These are phyloP conservation scores for Bassia scoparia DNA, from an alignment of 148 eudicot species.

Conservation along the genomic window DNA sequence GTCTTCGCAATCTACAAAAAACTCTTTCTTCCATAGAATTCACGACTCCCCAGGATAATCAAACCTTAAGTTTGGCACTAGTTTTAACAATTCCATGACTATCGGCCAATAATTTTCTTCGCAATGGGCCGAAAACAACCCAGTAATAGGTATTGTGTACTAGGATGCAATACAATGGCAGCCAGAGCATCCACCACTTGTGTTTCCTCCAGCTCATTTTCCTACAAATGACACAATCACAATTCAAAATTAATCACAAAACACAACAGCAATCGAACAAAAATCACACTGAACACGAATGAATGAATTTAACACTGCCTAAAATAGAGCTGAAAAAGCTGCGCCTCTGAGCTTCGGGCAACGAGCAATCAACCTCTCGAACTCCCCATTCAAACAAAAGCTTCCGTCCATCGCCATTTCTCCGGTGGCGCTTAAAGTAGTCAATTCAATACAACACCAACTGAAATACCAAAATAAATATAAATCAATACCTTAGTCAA, in stretches of 20 bases:
- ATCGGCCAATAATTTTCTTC: conserved; percentile 47
- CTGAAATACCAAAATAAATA: too few species aligned
- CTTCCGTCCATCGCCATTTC: conserved; percentile 43
- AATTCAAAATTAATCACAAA: conserved; percentile 14
- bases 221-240: conserved; percentile 38
- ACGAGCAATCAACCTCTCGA: conserved; percentile 53
- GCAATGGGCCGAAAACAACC: conserved; percentile 82
- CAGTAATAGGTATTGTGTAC: conserved; percentile 71
- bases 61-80: conserved; percentile 52
- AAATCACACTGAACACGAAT: not conserved
- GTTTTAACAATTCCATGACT: conserved; percentile 42
- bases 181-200: conserved; percentile 61
- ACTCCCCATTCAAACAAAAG: conserved; percentile 43
- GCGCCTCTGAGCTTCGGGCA: conserved; percentile 48
- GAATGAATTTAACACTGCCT: conserved; percentile 35
- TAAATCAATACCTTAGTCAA: too few species aligned
- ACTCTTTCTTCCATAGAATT: conserved; percentile 39
- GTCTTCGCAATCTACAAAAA: conserved; percentile 40
- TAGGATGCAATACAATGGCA: conserved; percentile 57
- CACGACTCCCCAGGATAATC: conserved; percentile 24
- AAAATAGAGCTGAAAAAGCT: conserved; percentile 30
- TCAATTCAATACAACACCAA: too few species aligned
- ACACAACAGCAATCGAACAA: not conserved
- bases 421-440: not conserved
- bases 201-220: conserved; percentile 45